Evolutionary conservation across 768 basidiomycete genomes (phyloP).

Genomic region (Porphyrellus cyaneotinctus): DNA sequence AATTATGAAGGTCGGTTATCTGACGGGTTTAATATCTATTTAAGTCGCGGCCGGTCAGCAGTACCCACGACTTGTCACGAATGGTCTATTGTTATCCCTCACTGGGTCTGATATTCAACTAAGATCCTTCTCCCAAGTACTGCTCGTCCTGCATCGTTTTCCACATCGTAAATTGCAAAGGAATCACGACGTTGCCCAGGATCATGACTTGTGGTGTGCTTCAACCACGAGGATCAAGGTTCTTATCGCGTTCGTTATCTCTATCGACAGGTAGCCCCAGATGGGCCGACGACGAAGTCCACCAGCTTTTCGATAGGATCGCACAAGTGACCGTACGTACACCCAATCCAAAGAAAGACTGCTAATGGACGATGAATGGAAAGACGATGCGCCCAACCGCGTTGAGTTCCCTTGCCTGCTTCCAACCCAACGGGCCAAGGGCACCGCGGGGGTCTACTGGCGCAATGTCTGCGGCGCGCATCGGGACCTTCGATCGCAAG

Average conservation of each 20-base stretch:
- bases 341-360: background rate
- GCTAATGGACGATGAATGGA: slow-evolving; percentile 1
- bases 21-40: background rate
- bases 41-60: too few relatives aligned
- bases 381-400: slow-evolving; percentile 42
- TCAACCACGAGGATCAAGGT: too few relatives aligned
- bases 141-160: background rate
- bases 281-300: slow-evolving; percentile 74
- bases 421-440: slow-evolving; percentile 40
- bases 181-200: slow-evolving; percentile 16
- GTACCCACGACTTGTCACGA: background rate
- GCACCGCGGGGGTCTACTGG: slow-evolving; percentile 48
- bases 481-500: slow-evolving; percentile 48
- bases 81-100: background rate
- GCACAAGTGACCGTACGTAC: slow-evolving; percentile 69
- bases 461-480: slow-evolving; percentile 41
- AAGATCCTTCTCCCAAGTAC: background rate
- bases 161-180: background rate
- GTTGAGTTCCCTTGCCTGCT: slow-evolving; percentile 43
- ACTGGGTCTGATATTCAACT: background rate
- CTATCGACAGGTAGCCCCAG: slow-evolving; percentile 51
- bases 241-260: too few relatives aligned
- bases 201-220: slow-evolving; percentile 30
- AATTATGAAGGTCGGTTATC: background rate
- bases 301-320: slow-evolving; percentile 55